Conservation (phyloP, 1,139 yeast species). For the Yamadazyma aaseri region DNA sequence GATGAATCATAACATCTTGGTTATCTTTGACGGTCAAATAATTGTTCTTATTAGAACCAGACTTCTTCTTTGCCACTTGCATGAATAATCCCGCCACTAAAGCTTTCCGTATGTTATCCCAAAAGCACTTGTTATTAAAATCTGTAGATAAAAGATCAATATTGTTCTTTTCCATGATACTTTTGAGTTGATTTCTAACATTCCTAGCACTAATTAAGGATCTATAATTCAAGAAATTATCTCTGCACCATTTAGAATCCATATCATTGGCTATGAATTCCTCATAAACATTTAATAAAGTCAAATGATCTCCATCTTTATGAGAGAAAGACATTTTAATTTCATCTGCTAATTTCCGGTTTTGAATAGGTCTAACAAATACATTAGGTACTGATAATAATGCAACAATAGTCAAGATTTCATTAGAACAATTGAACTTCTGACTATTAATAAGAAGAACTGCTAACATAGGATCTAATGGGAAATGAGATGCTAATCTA, state of each 20-base stretch:
- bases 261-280: conserved; percentile 63
- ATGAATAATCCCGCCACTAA: conserved; percentile 92
- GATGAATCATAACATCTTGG: conserved; percentile 92
- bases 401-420: conserved; percentile 84
- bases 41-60: conserved; percentile 61
- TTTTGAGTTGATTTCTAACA: conserved; percentile 77
- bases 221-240: conserved; percentile 80
- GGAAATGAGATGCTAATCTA: conserved; percentile 86
- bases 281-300: conserved; percentile 83
- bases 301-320: conserved; percentile 93
- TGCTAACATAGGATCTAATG: conserved; percentile 93
- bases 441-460: conserved; percentile 89
- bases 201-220: conserved; percentile 81
- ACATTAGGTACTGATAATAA: conserved; percentile 90
- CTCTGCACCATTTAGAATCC: conserved; percentile 91
- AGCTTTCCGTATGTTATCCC: conserved; percentile 79
- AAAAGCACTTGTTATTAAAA: conserved; percentile 64
- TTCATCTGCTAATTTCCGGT: conserved; percentile 89
- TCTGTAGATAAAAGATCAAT: conserved; percentile 71
- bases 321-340: conserved; percentile 86
- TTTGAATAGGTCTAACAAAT: conserved; percentile 90
- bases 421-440: conserved; percentile 83
- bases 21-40: conserved; percentile 91
- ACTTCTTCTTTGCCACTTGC: conserved; percentile 92
- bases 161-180: conserved; percentile 82